These are phyloP conservation scores for Lindgomyces ingoldianus DNA, from an alignment of 495 filamentous ascomycete species.

Conservation along the genomic window DNA sequence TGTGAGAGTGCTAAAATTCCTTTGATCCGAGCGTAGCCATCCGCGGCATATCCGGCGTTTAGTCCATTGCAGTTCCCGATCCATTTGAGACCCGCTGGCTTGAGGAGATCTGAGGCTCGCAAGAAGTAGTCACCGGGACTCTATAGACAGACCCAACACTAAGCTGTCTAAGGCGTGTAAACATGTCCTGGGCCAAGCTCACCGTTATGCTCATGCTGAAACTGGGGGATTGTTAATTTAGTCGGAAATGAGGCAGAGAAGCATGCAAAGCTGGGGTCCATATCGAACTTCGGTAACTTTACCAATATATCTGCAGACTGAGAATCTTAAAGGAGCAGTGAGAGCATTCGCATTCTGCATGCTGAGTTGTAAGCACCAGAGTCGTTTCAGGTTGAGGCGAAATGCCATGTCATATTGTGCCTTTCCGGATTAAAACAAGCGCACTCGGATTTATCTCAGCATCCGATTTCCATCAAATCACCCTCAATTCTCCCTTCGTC, in stretches of 20 bases:
- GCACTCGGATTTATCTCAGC: too few relatives aligned
- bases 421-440: neutral
- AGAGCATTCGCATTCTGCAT: too few relatives aligned
- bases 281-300: neutral
- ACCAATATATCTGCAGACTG: too few relatives aligned
- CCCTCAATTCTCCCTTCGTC: neutral
- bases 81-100: constrained; percentile 66
- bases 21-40: constrained; percentile 76
- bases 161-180: constrained; percentile 66
- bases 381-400: too few relatives aligned
- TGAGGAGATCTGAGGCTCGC: constrained; percentile 65
- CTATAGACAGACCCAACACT: constrained; percentile 59
- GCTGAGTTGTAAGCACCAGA: too few relatives aligned
- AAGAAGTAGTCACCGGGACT: constrained; percentile 72
- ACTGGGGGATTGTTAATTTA: neutral
- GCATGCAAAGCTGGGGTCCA: neutral
- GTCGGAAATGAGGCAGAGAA: neutral
- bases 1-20: constrained; percentile 73
- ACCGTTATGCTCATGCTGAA: constrained; percentile 19
- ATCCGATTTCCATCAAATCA: too few relatives aligned
- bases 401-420: neutral
- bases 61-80: constrained; percentile 80
- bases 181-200: constrained; percentile 61
- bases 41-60: constrained; percentile 80
- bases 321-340: too few relatives aligned